Percentiles rank a stretch among this genome's conserved stretches.
phyloP scores from a whole-genome alignment of 805 yeast species.

The Yarrowia divulgata region DNA sequence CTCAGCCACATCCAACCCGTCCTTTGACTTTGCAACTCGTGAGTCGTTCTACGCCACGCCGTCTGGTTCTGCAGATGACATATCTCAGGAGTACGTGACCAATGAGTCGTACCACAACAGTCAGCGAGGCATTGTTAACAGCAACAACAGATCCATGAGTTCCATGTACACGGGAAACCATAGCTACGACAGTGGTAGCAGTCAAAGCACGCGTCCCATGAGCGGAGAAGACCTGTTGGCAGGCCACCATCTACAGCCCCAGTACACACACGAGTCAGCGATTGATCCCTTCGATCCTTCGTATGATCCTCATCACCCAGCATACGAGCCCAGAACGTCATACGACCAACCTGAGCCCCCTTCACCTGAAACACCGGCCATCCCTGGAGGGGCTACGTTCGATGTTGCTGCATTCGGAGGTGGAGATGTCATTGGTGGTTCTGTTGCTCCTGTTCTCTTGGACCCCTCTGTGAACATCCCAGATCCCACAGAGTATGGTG shows the following conservation, averaged over 20 bases:
- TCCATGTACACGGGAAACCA: slow-evolving; percentile 2
- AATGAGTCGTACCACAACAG: slow-evolving; percentile 15
- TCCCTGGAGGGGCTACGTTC: background rate
- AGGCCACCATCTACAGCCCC: slow-evolving; percentile 14
- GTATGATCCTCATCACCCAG: slow-evolving; percentile 24
- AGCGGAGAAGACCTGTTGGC: slow-evolving; percentile 17
- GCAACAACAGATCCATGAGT: slow-evolving; percentile 10
- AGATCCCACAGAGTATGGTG: slow-evolving; percentile 31
- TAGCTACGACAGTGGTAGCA: slow-evolving; percentile 14
- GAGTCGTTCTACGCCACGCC: slow-evolving; percentile 35
- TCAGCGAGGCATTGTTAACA: slow-evolving; percentile 6
- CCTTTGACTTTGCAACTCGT: slow-evolving; percentile 19
- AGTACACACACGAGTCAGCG: slow-evolving; percentile 26
- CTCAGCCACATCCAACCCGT: slow-evolving; percentile 15
- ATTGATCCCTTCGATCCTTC: slow-evolving; percentile 27
- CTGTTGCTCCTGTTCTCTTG: slow-evolving; percentile 15
- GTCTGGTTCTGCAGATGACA: slow-evolving; percentile 23
- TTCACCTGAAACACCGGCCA: background rate
- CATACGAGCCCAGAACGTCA: slow-evolving; percentile 18
- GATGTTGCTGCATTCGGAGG: slow-evolving; percentile 17
- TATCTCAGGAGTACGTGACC: slow-evolving; percentile 26
- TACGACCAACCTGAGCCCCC: slow-evolving; percentile 19
- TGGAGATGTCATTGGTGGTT: slow-evolving; percentile 3
- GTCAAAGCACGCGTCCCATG: slow-evolving; percentile 14
- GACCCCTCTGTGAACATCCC: slow-evolving; percentile 29